phyloP scores from a whole-genome alignment of 2,329 filamentous ascomycete species.

The Ophiocordyceps camponoti-saundersi region DNA sequence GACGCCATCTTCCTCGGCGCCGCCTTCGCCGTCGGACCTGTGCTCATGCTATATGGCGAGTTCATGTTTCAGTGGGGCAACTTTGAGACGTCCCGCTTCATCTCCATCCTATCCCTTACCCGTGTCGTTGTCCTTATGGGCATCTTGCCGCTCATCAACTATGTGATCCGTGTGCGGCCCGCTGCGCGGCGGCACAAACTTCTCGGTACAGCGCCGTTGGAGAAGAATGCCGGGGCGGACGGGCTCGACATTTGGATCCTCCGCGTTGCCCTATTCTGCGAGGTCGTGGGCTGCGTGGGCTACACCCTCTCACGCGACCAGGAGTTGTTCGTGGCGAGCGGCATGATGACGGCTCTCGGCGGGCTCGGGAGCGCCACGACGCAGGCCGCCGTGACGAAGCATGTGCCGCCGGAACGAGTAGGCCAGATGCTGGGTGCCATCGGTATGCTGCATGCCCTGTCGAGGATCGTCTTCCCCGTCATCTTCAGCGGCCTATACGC shows the following conservation, averaged over 20 bases:
- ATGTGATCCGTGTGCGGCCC: conserved; percentile 47
- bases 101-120: conserved; percentile 61
- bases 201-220: conserved; percentile 17
- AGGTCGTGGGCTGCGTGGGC: conserved; percentile 58
- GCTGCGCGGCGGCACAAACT: conserved; percentile 21
- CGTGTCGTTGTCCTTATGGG: conserved; percentile 62
- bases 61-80: conserved; percentile 71
- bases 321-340: conserved; percentile 51
- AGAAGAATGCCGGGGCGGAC: conserved; percentile 54
- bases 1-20: conserved; percentile 73
- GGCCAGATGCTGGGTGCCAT: conserved; percentile 81
- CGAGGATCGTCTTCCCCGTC: conserved; percentile 62
- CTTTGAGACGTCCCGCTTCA: conserved; percentile 62
- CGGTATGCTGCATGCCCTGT: conserved; percentile 69
- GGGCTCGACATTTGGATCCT: conserved; percentile 62
- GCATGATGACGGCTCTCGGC: conserved; percentile 58
- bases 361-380: conserved; percentile 75
- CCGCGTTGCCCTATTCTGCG: conserved; percentile 56
- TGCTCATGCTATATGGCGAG: conserved; percentile 71
- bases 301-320: conserved; percentile 51
- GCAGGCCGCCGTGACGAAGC: conserved; percentile 75
- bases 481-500: conserved; percentile 80
- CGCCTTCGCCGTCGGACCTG: conserved; percentile 63
- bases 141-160: conserved; percentile 60
- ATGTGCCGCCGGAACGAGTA: conserved; percentile 66